Conservation (phyloP, 768 basidiomycete genomes). For the Dacryopinax spathularia region DNA sequence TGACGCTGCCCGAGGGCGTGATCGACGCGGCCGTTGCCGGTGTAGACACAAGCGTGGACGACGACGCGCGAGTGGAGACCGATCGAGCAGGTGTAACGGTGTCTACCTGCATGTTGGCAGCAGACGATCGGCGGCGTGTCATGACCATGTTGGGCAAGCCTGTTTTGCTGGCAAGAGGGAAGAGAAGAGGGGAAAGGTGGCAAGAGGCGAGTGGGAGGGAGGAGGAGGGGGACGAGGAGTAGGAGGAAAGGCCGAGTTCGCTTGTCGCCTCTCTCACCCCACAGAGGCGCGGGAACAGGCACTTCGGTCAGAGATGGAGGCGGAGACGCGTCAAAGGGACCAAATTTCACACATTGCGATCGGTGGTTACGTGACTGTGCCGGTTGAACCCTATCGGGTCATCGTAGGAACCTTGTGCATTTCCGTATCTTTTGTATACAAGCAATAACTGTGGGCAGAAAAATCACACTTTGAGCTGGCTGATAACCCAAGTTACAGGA, state of each 20-base stretch:
- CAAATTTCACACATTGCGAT: neutral
- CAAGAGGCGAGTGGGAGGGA: neutral
- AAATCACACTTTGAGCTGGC: neutral
- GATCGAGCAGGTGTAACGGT: neutral
- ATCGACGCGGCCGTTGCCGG: neutral
- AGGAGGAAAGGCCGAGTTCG: neutral
- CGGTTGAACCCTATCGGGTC: neutral
- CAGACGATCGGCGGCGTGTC: neutral
- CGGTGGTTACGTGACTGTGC: constrained; percentile 1
- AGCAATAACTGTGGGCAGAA: neutral
- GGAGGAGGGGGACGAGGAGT: neutral
- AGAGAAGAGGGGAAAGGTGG: neutral
- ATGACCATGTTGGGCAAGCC: neutral
- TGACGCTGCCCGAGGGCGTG: neutral
- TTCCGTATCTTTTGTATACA: neutral
- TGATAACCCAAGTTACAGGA: no score
- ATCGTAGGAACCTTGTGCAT: neutral
- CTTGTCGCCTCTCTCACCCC: no score
- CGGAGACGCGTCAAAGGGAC: constrained; percentile 3
- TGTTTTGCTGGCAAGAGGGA: neutral
- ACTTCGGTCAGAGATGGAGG: no score
- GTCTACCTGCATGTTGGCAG: neutral
- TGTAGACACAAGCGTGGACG: neutral
- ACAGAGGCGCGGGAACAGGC: no score
- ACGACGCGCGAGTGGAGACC: neutral